These are phyloP conservation scores for Cardamine resedifolia DNA, from an alignment of 345 rosid genomes.

Conservation along the genomic window DNA sequence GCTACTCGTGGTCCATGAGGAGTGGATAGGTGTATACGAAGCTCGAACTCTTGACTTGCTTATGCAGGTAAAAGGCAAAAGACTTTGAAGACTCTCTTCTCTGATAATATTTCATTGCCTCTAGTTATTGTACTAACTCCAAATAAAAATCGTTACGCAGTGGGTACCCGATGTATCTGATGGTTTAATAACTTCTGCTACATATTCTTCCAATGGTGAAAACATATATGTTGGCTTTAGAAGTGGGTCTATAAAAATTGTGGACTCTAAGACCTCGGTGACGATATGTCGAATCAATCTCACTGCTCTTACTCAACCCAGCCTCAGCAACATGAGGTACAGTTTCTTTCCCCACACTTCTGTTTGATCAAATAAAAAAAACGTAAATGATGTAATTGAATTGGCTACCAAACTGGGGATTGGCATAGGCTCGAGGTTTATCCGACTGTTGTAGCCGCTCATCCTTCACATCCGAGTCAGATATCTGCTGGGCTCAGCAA, in stretches of 20 bases:
- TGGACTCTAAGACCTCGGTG: conserved; percentile 12
- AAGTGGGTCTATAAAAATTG: conserved; percentile 26
- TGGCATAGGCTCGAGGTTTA: conserved; percentile 29
- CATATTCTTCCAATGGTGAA: conserved; percentile 36
- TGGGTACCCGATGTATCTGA: conserved; percentile 33
- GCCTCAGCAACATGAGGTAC: conserved; percentile 24
- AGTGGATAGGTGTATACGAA: conserved; percentile 19
- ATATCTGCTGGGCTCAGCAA: conserved; percentile 66
- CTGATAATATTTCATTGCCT: not conserved
- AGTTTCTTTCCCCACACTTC: not conserved
- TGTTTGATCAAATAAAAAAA: not conserved
- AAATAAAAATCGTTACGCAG: conserved; percentile 8
- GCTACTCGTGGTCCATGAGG: conserved; percentile 24
- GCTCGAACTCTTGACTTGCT: conserved; percentile 25
- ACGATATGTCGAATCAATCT: conserved; percentile 27
- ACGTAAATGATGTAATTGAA: conserved; percentile 2
- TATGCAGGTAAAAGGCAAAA: conserved; percentile 37
- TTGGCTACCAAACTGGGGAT: not conserved
- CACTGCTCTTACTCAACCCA: conserved; percentile 14
- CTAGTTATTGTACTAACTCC: not conserved
- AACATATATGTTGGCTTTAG: conserved; percentile 32
- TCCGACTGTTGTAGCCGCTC: conserved; percentile 60
- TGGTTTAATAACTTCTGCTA: conserved; percentile 23
- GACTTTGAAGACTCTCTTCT: not conserved
- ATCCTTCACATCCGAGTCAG: conserved; percentile 65